A percentile compares a stretch with the other conserved stretches of the same genome.
Evolutionary conservation across 1,284 basidiomycete genomes (phyloP).

Genomic region (Athelia sp.): DNA sequence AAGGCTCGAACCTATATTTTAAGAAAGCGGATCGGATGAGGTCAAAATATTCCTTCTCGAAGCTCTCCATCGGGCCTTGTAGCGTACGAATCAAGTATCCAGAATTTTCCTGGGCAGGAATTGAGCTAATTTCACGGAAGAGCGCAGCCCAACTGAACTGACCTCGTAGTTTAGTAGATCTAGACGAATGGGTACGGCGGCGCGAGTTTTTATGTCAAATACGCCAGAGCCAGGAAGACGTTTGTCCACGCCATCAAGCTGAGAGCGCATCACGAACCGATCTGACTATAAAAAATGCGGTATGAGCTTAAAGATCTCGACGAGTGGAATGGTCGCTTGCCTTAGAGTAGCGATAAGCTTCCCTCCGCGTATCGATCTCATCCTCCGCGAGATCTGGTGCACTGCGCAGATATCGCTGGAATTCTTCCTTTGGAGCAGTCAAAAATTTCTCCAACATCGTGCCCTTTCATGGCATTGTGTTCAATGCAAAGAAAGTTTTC

Average conservation of each 20-base stretch:
- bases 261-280: conserved; percentile 89
- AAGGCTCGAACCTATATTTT: conserved; percentile 61
- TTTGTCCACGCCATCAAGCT: conserved; percentile 84
- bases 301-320: background rate
- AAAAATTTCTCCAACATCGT: conserved; percentile 88
- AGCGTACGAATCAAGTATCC: conserved; percentile 68
- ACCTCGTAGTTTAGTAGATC: conserved; percentile 86
- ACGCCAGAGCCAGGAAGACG: conserved; percentile 86
- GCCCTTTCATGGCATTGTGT: conserved; percentile 49
- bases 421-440: conserved; percentile 64
- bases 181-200: conserved; percentile 78
- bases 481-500: conserved; percentile 2
- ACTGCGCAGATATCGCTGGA: conserved; percentile 56
- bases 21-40: conserved; percentile 91
- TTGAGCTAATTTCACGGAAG: conserved; percentile 3
- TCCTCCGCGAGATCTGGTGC: conserved; percentile 29
- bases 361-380: conserved; percentile 36
- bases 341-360: conserved; percentile 83
- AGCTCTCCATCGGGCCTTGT: conserved; percentile 66
- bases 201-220: conserved; percentile 96
- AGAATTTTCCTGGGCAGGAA: conserved; percentile 52
- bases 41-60: conserved; percentile 90
- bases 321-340: conserved; percentile 40
- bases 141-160: background rate
- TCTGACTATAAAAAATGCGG: conserved; percentile 46